Base-by-base conservation (phyloP, 306 rosid genomes). In the Cicer judaicum region DNA sequence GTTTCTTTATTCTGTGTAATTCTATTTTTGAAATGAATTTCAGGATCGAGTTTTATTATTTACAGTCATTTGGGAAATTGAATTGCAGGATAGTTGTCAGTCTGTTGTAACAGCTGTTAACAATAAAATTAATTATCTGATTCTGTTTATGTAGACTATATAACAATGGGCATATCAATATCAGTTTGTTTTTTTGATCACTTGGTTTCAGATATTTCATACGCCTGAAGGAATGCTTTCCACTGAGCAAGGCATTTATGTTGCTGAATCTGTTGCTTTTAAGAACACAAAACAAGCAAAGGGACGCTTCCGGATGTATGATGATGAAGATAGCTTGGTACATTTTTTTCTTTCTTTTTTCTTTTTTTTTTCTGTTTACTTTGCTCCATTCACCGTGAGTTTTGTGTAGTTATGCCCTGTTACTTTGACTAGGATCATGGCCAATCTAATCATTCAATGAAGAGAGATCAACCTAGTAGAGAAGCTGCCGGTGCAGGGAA, bases 171-270 rank as follows among this genome's bases (percentile, higher is more conserved):
- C 54, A 54, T 12, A 16, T 57, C 52, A 64, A 50, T 57, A 16
- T 68, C 12, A 56, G 10, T 39, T 68, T 50, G 43, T 50, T 55
- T 46, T 63, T 72, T 39, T 71, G 13, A 34, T 68, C 59, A 15
- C 72, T 12, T 53, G 70, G 66, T 71, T 79, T 80, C 93, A 94
- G 99, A 87, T 94, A 64, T 92, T 88, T 72, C 83, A n/a, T 53
- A 90, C 99, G 68, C 97, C 99, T 64, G 97, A 94, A 80, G 97
- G 99, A 69, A 53, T 82, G 84, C 90, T 94, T 82, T 94, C 99
- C 55, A 82, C 81, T 15, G 99, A 94, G 89, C 93, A 87, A 89
- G 99, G 99, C 59, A 87, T 94, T 77, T 94, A 94, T 77, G 73
- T 89, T 84, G 97, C 99, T 9, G 97, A 94, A 82, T 85, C 97